phyloP scores from a whole-genome alignment of 1,284 basidiomycete species.

The Pulchroboletus neoregius region DNA sequence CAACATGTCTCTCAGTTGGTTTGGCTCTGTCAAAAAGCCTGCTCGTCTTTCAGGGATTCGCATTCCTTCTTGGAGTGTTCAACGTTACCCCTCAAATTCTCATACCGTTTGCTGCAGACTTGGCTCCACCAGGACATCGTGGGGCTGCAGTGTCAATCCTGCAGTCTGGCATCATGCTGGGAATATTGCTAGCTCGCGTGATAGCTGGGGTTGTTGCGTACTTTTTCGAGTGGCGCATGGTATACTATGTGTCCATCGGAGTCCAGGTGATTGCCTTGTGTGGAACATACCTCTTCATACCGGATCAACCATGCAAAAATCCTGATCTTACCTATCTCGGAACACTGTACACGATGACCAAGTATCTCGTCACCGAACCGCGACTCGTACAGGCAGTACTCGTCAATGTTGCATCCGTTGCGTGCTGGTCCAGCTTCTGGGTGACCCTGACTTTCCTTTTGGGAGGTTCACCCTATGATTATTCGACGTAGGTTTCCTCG shows the following conservation, averaged over 20 bases:
- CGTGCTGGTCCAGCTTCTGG: slow-evolving; percentile 63
- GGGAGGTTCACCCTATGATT: slow-evolving; percentile 58
- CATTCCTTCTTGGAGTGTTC: slow-evolving; percentile 53
- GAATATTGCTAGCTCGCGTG: slow-evolving; percentile 63
- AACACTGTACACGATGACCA: slow-evolving; percentile 61
- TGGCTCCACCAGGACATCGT: slow-evolving; percentile 57
- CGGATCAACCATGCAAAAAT: slow-evolving; percentile 68
- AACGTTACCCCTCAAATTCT: slow-evolving; percentile 58
- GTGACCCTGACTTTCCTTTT: slow-evolving; percentile 70
- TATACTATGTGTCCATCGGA: slow-evolving; percentile 62
- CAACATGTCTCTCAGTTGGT: slow-evolving; percentile 51
- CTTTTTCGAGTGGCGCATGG: slow-evolving; percentile 57
- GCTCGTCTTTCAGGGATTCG: slow-evolving; percentile 48
- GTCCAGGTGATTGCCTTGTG: slow-evolving; percentile 48
- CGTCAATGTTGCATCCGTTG: slow-evolving; percentile 52
- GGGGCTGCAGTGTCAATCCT: slow-evolving; percentile 62
- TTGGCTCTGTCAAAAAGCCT: slow-evolving; percentile 49
- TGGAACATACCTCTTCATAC: slow-evolving; percentile 54
- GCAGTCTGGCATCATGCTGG: slow-evolving; percentile 63
- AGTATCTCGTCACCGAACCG: slow-evolving; percentile 62
- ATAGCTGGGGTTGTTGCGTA: slow-evolving; percentile 61
- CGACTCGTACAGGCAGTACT: slow-evolving; percentile 59
- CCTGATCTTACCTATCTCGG: slow-evolving; percentile 51
- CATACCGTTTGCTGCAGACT: slow-evolving; percentile 59
- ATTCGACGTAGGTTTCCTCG: slow-evolving; percentile 48